Percentiles rank a stretch among this genome's conserved stretches.
These are phyloP conservation scores for Theobroma cacao DNA, from an alignment of 345 rosid species.

Conservation along the genomic window DNA sequence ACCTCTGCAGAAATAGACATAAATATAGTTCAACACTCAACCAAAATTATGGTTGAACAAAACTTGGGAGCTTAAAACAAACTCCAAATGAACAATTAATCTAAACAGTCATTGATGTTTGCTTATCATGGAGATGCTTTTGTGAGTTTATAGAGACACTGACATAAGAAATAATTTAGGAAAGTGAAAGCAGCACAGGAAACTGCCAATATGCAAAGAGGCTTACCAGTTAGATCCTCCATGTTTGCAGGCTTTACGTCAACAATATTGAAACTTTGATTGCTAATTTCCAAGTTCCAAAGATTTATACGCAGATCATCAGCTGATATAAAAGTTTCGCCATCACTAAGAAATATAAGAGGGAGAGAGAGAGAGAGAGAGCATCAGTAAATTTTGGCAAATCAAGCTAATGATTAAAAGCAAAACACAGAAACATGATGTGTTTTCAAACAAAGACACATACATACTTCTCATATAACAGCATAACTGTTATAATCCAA, in stretches of 20 bases:
- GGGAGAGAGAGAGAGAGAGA: constrained; percentile 9
- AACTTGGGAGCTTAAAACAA: constrained; percentile 1
- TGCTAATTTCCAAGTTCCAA: constrained; percentile 75
- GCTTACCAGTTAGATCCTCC: constrained; percentile 72
- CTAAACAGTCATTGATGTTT: not conserved
- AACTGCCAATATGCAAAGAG: constrained; percentile 2
- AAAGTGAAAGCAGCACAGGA: not conserved
- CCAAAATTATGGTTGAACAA: not conserved
- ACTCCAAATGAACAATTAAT: not conserved
- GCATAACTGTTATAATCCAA: not conserved
- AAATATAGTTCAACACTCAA: not conserved
- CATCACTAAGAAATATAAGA: constrained; percentile 41
- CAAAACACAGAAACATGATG: not conserved
- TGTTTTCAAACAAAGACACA: not conserved
- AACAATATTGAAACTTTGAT: constrained; percentile 63
- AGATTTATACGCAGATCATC: constrained; percentile 70
- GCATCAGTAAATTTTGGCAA: constrained; percentile 11
- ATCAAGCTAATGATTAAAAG: not conserved
- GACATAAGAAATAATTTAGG: not conserved
- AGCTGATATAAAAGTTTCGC: constrained; percentile 72
- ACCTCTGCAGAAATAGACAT: constrained; percentile 69
- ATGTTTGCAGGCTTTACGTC: constrained; percentile 71
- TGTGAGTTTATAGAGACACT: not conserved
- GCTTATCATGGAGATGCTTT: not conserved
- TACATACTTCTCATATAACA: not conserved